These are phyloP conservation scores for Metrosideros polymorpha DNA, from an alignment of 441 rosid genomes.

Conservation along the genomic window DNA sequence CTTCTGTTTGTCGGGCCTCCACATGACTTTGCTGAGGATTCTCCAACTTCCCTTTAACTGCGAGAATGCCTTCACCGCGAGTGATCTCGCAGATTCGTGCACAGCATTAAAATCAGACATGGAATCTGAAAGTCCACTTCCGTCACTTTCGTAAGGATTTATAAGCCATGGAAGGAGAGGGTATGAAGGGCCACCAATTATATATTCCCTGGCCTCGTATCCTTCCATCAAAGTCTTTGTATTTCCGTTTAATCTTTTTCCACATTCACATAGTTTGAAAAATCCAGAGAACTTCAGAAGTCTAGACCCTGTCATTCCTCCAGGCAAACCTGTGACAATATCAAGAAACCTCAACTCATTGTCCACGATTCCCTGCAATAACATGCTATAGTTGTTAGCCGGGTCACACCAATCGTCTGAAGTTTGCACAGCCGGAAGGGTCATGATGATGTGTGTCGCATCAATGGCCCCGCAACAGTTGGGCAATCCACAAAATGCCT, in stretches of 20 bases:
- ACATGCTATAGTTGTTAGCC: constrained; percentile 82
- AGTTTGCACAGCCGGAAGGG: constrained; percentile 87
- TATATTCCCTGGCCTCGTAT: constrained; percentile 48
- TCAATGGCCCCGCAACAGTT: constrained; percentile 91
- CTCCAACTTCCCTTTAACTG: constrained; percentile 93
- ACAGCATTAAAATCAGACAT: constrained; percentile 30
- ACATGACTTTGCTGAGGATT: constrained; percentile 87
- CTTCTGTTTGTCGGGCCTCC: constrained; percentile 93
- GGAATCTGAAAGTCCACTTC: constrained; percentile 13
- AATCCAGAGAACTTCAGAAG: constrained; percentile 76
- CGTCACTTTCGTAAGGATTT: constrained; percentile 44
- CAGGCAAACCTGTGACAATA: constrained; percentile 92
- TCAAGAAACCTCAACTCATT: constrained; percentile 84
- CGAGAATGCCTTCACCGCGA: constrained; percentile 61
- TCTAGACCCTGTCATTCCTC: constrained; percentile 71
- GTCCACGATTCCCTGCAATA: constrained; percentile 80
- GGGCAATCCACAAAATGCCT: constrained; percentile 53
- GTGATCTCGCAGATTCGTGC: constrained; percentile 58
- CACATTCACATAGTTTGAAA: constrained; percentile 57
- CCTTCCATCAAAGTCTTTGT: constrained; percentile 24
- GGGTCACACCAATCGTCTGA: constrained; percentile 95
- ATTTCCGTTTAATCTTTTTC: constrained; percentile 52
- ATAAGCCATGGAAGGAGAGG: constrained; percentile 91
- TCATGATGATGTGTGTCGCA: constrained; percentile 81
- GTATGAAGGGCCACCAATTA: constrained; percentile 60